Evolutionary conservation across 331 rosid genomes (phyloP).

Genomic region (Rosa hybrid): DNA sequence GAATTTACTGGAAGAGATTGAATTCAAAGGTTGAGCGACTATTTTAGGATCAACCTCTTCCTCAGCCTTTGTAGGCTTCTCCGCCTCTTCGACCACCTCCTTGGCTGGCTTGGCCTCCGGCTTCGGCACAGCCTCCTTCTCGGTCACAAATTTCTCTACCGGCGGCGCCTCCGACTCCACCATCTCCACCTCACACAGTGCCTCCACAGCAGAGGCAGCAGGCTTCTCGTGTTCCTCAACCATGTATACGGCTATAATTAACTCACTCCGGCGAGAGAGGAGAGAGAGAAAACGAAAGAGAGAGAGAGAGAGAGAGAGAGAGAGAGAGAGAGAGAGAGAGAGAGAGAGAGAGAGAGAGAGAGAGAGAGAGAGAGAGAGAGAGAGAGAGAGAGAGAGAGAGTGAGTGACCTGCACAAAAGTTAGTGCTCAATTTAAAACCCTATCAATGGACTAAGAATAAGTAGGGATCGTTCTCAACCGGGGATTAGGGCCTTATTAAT

Average conservation of each 20-base stretch:
- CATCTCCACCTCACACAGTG: conserved; percentile 30
- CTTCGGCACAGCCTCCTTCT: conserved; percentile 20
- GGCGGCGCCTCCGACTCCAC: conserved; percentile 27
- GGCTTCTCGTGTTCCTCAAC: conserved; percentile 70
- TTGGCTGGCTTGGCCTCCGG: conserved; percentile 27
- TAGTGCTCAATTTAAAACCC: too few species aligned
- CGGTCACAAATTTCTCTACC: conserved; percentile 22
- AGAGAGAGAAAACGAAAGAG: background rate
- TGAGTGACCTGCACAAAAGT: too few species aligned
- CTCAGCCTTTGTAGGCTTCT: conserved; percentile 26
- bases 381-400: too few species aligned
- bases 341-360: background rate
- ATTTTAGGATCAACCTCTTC: conserved; percentile 34
- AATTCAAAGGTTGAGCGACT: conserved; percentile 30
- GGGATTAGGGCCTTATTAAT: too few species aligned
- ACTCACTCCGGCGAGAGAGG: too few species aligned
- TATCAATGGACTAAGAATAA: too few species aligned
- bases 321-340: background rate
- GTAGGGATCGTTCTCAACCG: too few species aligned
- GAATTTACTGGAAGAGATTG: too few species aligned
- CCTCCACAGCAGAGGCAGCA: conserved; percentile 24
- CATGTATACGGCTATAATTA: conserved; percentile 28
- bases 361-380: background rate
- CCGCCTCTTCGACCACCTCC: conserved; percentile 27
- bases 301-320: background rate